phyloP scores from a whole-genome alignment of 139 green algal genomes.

The Chlorella vulgaris region DNA sequence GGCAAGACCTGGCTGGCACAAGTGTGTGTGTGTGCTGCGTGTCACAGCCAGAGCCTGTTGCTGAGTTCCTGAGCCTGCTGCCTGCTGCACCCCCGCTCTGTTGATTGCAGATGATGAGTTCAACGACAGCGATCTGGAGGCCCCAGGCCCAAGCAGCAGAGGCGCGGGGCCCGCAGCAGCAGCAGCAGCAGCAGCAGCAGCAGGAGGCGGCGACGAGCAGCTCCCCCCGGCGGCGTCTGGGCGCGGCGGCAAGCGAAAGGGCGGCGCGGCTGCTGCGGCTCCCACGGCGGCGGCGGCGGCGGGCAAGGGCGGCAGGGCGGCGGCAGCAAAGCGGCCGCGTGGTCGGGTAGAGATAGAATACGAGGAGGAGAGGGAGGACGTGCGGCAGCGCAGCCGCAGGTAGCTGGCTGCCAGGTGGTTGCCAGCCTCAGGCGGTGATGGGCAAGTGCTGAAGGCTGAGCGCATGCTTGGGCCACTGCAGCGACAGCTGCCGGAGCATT shows the following conservation, averaged over 20 bases:
- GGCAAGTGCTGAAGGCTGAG: too few species aligned
- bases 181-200: constrained; percentile 14
- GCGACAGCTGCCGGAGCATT: too few species aligned
- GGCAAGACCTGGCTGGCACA: too few species aligned
- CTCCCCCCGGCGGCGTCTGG: not conserved
- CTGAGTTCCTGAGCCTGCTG: too few species aligned
- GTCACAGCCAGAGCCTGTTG: too few species aligned
- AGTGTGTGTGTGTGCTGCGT: too few species aligned
- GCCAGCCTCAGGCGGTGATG: not conserved
- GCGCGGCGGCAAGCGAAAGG: constrained; percentile 10
- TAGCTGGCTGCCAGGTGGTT: not conserved
- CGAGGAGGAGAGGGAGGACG: constrained; percentile 70
- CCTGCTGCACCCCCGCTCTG: too few species aligned
- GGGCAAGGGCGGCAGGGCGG: constrained; percentile 23
- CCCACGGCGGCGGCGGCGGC: not conserved
- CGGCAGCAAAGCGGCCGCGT: constrained; percentile 12
- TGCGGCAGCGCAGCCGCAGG: constrained; percentile 29
- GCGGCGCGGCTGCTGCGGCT: constrained; percentile 9
- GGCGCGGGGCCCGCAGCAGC: not conserved
- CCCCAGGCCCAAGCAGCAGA: not conserved
- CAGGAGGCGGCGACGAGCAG: not conserved
- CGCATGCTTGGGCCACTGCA: too few species aligned
- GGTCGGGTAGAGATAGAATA: constrained; percentile 79
- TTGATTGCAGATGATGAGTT: constrained; percentile 1
- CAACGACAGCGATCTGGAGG: constrained; percentile 11